These are phyloP conservation scores for Amyloporia xantha DNA, from an alignment of 768 basidiomycete genomes.

Conservation along the genomic window DNA sequence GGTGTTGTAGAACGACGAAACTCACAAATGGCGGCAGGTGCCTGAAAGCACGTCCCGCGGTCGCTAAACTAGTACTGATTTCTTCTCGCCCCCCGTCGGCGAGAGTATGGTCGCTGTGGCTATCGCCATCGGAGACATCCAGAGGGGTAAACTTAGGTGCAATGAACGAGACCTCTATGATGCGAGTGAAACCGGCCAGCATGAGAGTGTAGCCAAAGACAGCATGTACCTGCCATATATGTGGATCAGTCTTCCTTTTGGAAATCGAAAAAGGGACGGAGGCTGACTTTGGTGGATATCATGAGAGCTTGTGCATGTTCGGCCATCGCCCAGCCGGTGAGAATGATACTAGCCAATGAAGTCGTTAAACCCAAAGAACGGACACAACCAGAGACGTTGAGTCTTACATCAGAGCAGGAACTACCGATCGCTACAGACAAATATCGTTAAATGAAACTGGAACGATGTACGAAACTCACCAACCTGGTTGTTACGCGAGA, in stretches of 20 bases:
- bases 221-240: conserved; percentile 67
- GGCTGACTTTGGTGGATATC: conserved; percentile 70
- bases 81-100: conserved; percentile 33
- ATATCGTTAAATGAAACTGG: too few species aligned
- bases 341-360: conserved; percentile 54
- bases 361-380: too few species aligned
- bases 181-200: conserved; percentile 71
- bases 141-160: conserved; percentile 29
- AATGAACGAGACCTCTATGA: conserved; percentile 83
- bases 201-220: conserved; percentile 85
- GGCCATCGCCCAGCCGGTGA: conserved; percentile 94
- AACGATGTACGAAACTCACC: conserved; percentile 15
- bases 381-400: neutral
- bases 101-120: conserved; percentile 61
- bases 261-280: too few species aligned
- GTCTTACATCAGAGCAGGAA: conserved; percentile 73
- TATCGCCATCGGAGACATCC: conserved; percentile 38
- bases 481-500: conserved; percentile 73
- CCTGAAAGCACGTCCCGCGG: conserved; percentile 59
- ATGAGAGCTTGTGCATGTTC: conserved; percentile 80
- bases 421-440: conserved; percentile 56
- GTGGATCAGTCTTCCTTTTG: too few species aligned
- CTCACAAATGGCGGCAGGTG: conserved; percentile 87
- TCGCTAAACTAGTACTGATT: conserved; percentile 16
- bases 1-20: too few species aligned